Evolutionary conservation across 306 rosid genomes (phyloP).

Genomic region (Coriaria nepalensis): DNA sequence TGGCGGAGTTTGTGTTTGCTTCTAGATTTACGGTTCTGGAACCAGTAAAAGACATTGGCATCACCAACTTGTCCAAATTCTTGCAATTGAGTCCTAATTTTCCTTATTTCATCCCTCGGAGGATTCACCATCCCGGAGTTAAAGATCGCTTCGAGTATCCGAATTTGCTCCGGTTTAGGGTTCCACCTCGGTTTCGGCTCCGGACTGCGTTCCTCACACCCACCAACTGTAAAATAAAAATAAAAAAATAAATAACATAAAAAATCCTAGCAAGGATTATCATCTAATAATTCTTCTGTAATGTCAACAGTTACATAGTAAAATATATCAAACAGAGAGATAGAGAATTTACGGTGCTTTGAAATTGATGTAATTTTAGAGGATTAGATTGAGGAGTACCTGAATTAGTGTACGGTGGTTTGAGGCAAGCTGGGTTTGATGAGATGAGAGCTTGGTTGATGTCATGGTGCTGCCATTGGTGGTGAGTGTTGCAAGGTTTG

Average conservation of each 20-base stretch:
- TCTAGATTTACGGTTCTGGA: constrained; percentile 88
- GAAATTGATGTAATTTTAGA: no score
- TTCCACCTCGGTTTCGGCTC: constrained; percentile 98
- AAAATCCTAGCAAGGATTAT: neutral
- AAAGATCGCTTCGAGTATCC: constrained; percentile 83
- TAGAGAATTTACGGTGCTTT: no score
- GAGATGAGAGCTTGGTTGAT: constrained; percentile 55
- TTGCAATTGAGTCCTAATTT: constrained; percentile 77
- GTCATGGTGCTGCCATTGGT: constrained; percentile 79
- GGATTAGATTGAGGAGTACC: constrained; percentile 15
- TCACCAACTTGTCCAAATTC: constrained; percentile 96
- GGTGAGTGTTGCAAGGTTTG: constrained; percentile 80
- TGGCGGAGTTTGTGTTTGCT: constrained; percentile 97
- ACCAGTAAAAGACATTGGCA: constrained; percentile 96
- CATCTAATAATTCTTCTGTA: no score
- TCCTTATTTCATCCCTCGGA: constrained; percentile 84
- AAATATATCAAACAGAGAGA: neutral
- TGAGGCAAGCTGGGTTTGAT: constrained; percentile 35
- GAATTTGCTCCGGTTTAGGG: constrained; percentile 85
- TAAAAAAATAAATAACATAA: neutral
- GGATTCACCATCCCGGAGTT: constrained; percentile 98
- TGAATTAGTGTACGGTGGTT: constrained; percentile 45
- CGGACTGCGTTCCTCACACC: constrained; percentile 75
- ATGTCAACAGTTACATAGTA: neutral
- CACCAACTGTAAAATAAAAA: constrained; percentile 10